Evolutionary conservation across 2,329 filamentous ascomycete species (phyloP), one percentile per base, ranked within the genome.

Genomic region (Shiraia sp.): DNA sequence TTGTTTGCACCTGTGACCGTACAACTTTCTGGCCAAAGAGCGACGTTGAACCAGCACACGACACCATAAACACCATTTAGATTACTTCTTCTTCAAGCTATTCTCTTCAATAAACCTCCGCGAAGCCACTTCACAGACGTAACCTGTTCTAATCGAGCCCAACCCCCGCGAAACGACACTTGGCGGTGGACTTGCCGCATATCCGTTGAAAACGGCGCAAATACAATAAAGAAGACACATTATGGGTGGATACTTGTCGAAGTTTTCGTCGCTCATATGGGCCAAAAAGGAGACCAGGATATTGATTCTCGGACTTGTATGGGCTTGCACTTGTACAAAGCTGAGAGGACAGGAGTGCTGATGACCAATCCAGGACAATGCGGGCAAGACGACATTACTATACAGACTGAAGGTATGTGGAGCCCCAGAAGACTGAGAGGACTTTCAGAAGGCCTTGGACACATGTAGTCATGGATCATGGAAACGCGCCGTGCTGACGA

Each of bases 211-310:
- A 43, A 17, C 51, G 40, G 45, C 44, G 49, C 49, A 41, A 36
- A 40, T 10, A 28, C 28, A 16, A 40, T 36, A 47, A 23, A 47
- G 25, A 49, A 23, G 36, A 42, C 43, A 54, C 59, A 64, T 23
- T 23, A 68, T 68, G 64, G 64, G 64, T 14, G 59, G 57, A 31
- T 64, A 61, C 30, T 32, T 65, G 27, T 68, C 64, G 14, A 64
- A 59, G 22, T 61, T 68, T 8, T 48, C 49, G 40, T 49, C 53
- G 34, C 40, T 66, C 25, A 58, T 68, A 49, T 97, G 87, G 85
- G 77, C 88, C 29, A 97, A 97, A 79, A 99, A 97, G 77, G 93
- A 99, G 76, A 96, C 96, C 54, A 80, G 93, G 61, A 99, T 99
- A 74, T 74, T 99, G 70, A 96, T 96, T 57, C 75, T 96, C 47